A percentile compares a stretch with the other conserved stretches of the same genome.
Conservation (phyloP, 106 monocot genomes). For the Dactylorhiza incarnata region DNA sequence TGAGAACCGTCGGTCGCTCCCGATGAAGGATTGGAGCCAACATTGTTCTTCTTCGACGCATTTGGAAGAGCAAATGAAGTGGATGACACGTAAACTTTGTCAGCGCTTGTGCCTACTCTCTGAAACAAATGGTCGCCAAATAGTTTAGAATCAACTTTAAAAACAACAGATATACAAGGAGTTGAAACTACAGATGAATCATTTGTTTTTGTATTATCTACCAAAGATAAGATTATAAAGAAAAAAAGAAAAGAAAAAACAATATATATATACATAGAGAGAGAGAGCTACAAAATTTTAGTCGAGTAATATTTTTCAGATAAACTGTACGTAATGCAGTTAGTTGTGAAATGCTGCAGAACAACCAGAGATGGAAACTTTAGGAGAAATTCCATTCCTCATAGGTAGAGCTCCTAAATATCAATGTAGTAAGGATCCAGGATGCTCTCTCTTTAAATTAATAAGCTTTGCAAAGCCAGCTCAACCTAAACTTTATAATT, state of each 20-base stretch:
- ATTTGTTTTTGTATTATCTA: background rate
- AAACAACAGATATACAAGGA: background rate
- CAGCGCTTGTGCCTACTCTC: slow-evolving; percentile 22
- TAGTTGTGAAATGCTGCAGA: background rate
- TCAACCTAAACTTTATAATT: background rate
- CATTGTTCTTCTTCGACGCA: slow-evolving; percentile 22
- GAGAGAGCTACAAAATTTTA: background rate
- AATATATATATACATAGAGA: background rate
- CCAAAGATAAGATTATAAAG: background rate
- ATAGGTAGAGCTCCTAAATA: background rate
- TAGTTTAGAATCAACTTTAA: background rate
- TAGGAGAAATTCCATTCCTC: background rate
- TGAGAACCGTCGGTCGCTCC: slow-evolving; percentile 29
- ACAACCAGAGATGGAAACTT: background rate
- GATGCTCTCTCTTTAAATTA: background rate
- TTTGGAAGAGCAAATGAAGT: slow-evolving; percentile 33
- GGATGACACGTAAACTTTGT: slow-evolving; percentile 27
- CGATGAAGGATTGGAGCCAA: slow-evolving; percentile 23
- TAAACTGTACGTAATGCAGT: background rate
- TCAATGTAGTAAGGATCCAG: background rate
- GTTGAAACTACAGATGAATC: background rate
- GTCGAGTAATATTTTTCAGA: background rate
- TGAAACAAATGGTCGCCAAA: slow-evolving; percentile 7
- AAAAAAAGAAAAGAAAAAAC: background rate
- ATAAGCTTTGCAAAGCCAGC: background rate